These are phyloP conservation scores for Aspergillus tubingensis DNA, from an alignment of 2,329 filamentous ascomycete genomes.

Conservation along the genomic window DNA sequence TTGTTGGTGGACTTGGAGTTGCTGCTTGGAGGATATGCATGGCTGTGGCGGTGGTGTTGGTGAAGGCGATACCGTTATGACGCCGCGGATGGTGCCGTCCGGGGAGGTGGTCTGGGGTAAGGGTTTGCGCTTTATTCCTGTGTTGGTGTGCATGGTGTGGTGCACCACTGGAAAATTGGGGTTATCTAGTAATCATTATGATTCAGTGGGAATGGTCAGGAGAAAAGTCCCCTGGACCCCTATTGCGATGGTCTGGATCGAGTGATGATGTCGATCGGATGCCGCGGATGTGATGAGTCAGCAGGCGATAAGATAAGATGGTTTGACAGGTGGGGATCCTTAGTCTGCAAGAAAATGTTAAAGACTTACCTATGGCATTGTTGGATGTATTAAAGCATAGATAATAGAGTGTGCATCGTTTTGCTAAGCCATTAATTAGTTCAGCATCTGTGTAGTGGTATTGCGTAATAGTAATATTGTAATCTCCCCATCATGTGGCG, in stretches of 20 bases:
- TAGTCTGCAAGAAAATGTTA: not conserved
- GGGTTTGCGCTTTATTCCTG: slow-evolving; percentile 1
- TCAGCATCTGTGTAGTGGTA: too few species aligned
- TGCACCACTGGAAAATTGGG: not conserved
- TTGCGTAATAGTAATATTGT: too few species aligned
- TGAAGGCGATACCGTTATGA: not conserved
- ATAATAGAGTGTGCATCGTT: too few species aligned
- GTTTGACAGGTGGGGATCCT: not conserved
- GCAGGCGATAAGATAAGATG: not conserved
- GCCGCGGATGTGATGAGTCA: not conserved
- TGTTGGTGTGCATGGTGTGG: not conserved
- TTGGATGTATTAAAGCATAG: too few species aligned
- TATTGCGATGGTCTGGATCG: not conserved
- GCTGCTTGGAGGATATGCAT: not conserved
- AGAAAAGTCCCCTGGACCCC: slow-evolving; percentile 1
- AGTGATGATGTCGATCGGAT: slow-evolving; percentile 5
- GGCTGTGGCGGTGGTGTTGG: not conserved
- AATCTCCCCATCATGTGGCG: too few species aligned
- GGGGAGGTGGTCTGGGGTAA: not conserved
- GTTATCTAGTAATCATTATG: not conserved
- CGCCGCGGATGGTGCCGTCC: not conserved
- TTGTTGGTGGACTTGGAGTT: not conserved
- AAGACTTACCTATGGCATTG: too few species aligned
- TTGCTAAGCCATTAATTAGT: too few species aligned
- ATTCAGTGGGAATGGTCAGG: not conserved